Conservation (phyloP, 2,329 filamentous ascomycete species). For the Parascedosporium putredinis region DNA sequence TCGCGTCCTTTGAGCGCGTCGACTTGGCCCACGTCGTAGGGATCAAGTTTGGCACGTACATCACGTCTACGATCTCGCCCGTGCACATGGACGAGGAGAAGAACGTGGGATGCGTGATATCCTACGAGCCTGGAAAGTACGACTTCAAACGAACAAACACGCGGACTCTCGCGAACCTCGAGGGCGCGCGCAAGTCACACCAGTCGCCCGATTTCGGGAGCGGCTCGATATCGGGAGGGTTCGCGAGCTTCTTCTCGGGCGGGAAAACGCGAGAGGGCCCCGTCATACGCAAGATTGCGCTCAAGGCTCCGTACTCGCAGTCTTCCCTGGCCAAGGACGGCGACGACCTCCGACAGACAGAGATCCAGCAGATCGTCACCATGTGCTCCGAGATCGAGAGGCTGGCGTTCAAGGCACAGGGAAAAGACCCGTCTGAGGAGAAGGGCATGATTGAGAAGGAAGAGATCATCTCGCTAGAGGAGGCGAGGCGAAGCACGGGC, state of each 20-base stretch:
- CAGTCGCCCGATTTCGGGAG: background rate
- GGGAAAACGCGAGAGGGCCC: conserved; percentile 17
- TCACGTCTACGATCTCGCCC: conserved; percentile 75
- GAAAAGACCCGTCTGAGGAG: conserved; percentile 29
- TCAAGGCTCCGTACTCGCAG: conserved; percentile 44
- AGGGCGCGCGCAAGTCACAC: conserved; percentile 14
- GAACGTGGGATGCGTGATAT: conserved; percentile 77
- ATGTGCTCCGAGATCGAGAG: conserved; percentile 72
- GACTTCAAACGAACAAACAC: conserved; percentile 78
- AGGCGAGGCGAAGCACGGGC: conserved; percentile 80
- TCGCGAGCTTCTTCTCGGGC: conserved; percentile 8
- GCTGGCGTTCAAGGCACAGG: conserved; percentile 40
- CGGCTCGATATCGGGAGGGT: background rate
- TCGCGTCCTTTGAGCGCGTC: conserved; percentile 82
- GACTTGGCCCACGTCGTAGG: conserved; percentile 62
- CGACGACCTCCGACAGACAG: conserved; percentile 33
- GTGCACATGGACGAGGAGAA: conserved; percentile 65
- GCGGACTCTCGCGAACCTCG: conserved; percentile 56
- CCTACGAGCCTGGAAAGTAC: conserved; percentile 60
- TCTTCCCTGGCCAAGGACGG: conserved; percentile 46
- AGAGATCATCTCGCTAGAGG: conserved; percentile 72
- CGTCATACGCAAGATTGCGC: conserved; percentile 32
- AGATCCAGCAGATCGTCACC: conserved; percentile 45
- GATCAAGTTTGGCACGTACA: conserved; percentile 75
- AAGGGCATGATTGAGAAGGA: conserved; percentile 41